Percentiles rank a stretch among this genome's conserved stretches.
These are phyloP conservation scores for Penstemon barbatus DNA, from an alignment of 257 asterid genomes.

Conservation along the genomic window DNA sequence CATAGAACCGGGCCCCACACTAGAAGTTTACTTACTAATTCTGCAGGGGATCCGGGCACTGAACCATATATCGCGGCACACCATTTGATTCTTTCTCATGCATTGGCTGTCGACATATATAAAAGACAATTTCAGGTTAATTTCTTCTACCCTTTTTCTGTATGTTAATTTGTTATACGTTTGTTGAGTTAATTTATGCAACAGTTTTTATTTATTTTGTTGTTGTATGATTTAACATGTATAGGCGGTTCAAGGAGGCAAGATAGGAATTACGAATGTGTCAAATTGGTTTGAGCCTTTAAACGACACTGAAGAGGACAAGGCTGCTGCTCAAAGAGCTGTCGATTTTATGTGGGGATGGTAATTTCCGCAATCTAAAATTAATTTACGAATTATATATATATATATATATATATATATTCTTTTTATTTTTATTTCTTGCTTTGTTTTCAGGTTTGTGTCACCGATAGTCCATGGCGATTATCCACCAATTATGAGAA, in stretches of 20 bases:
- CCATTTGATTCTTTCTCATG: conserved; percentile 35
- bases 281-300: conserved; percentile 17
- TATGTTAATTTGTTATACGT: too few species aligned
- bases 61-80: conserved; percentile 35
- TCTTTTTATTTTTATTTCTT: not conserved
- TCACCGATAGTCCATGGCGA: conserved; percentile 30
- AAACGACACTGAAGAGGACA: not conserved
- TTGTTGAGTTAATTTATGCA: too few species aligned
- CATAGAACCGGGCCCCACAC: too few species aligned
- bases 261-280: conserved; percentile 20
- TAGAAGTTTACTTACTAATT: too few species aligned
- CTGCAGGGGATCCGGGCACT: not conserved
- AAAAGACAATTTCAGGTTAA: not conserved
- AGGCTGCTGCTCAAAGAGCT: conserved; percentile 25
- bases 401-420: not conserved
- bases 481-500: conserved; percentile 29
- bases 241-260: conserved; percentile 25
- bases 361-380: not conserved
- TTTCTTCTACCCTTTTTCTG: not conserved
- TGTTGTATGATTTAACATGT: too few species aligned
- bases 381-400: too few species aligned
- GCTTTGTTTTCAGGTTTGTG: conserved; percentile 22
- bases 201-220: too few species aligned
- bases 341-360: conserved; percentile 30
- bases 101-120: conserved; percentile 16